Evolutionary conservation across 2,329 filamentous ascomycete species (phyloP), one percentile per base, ranked within the genome.

Genomic region (Exophiala bonariae): DNA sequence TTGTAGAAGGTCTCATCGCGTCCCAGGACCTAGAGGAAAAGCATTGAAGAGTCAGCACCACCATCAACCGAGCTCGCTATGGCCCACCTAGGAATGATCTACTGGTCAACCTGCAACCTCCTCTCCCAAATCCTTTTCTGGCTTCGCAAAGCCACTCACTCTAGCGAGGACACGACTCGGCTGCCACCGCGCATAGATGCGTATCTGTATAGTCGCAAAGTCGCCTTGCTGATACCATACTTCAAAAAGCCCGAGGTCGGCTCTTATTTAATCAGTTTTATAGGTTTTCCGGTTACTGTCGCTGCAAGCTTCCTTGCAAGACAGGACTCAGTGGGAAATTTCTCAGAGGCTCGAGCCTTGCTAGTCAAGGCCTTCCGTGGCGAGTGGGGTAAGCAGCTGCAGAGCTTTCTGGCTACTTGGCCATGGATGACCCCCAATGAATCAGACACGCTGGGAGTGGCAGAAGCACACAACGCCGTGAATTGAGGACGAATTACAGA

Each of bases 41-140:
- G n/a, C 18, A 23, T 16, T 6, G 7, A 37, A 26, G 30, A 26
- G 28, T 32, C 18, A 22, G 16, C 28, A 34, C 41, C 41, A 26
- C 28, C 41, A 10, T 34, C 41, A 11, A 16, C 35, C 19, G 40
- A 52, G 26, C 28, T 50, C 23, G 47, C 42, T 10, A 50, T 41
- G 23, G 50, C 46, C 20, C 50, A 50, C 20, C 28, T 50, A 10
- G 41, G 48, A 37, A 37, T 49, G 20, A 14, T 52, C 20, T 50
- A 50, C 30, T 52, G 46, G 46, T 37, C 50, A 18, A 40, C 50
- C 6, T 43, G 23, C 22, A 30, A 49, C n/a, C 22, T 52, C 35
- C 19, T 50, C 23, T 42, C 17, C 32, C 35, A 50, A 8, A 50
- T 46, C 33, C 33, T 50, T 23, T 50, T 31, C 16, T 26, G 23